These are phyloP conservation scores for Tetrapisispora iriomotensis DNA, from an alignment of 805 yeast species.

Conservation along the genomic window DNA sequence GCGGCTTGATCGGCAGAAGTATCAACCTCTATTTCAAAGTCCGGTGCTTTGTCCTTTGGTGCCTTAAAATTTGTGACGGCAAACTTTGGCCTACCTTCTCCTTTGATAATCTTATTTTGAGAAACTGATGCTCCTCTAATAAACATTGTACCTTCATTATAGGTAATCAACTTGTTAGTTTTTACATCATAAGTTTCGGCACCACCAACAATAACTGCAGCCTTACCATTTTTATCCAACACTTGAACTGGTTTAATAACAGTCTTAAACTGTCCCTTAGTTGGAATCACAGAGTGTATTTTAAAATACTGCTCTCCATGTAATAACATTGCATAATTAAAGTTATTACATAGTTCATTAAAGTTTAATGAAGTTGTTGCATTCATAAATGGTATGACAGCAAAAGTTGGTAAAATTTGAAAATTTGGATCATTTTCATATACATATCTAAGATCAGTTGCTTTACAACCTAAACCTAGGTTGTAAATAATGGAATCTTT, in stretches of 20 bases:
- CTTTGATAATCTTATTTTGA: conserved; percentile 40
- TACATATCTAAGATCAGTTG: conserved; percentile 64
- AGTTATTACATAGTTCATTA: conserved; percentile 57
- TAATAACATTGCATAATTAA: conserved; percentile 78
- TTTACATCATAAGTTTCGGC: conserved; percentile 56
- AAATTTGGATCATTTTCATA: conserved; percentile 72
- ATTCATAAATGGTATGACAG: conserved; percentile 78
- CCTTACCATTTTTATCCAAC: conserved; percentile 78
- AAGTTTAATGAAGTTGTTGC: conserved; percentile 48
- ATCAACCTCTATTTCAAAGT: conserved; percentile 47
- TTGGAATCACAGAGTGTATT: conserved; percentile 64
- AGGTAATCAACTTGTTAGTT: conserved; percentile 61
- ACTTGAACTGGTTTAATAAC: conserved; percentile 60
- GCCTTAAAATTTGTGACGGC: conserved; percentile 55
- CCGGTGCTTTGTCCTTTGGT: conserved; percentile 52
- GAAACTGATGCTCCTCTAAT: conserved; percentile 59
- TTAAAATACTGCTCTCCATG: conserved; percentile 94
- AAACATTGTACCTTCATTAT: conserved; percentile 78
- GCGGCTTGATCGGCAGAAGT: conserved; percentile 75
- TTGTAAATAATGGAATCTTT: conserved; percentile 77
- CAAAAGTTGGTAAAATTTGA: conserved; percentile 81
- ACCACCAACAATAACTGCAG: conserved; percentile 63
- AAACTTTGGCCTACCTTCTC: conserved; percentile 43
- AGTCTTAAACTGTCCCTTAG: conserved; percentile 53
- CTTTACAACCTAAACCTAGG: conserved; percentile 77